Evolutionary conservation across 1,139 yeast species (phyloP).

Genomic region (Candida tetrigidarum): DNA sequence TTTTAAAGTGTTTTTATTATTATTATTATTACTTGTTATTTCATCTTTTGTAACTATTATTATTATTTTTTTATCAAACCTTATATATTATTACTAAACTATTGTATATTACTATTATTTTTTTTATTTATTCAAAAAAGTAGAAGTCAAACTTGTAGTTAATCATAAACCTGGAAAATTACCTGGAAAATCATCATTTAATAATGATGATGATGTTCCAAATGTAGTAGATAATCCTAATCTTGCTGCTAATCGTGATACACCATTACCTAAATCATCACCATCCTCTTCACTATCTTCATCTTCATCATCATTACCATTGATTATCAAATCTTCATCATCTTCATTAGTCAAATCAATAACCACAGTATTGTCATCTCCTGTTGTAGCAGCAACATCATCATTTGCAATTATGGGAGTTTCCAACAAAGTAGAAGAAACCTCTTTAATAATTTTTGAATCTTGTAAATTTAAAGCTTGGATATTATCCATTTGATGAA

Average conservation of each 20-base stretch:
- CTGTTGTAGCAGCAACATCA: no score
- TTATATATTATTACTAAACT: no score
- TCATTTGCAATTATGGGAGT: not conserved
- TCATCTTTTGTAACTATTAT: not conserved
- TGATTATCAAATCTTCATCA: conserved; percentile 1
- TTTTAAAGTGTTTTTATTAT: not conserved
- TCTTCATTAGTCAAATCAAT: conserved; percentile 2
- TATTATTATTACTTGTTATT: not conserved
- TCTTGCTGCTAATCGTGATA: not conserved
- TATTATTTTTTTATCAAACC: no score
- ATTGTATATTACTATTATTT: not conserved
- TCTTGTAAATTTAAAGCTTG: conserved; percentile 17
- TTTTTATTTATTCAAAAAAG: no score
- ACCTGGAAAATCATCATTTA: not conserved
- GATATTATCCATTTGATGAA: conserved; percentile 28
- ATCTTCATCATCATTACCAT: not conserved
- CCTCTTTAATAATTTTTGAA: conserved; percentile 7
- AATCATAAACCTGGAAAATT: conserved; percentile 3
- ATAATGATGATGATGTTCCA: no score
- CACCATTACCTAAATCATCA: not conserved
- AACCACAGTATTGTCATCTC: not conserved
- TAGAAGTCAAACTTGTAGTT: no score
- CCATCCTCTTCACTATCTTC: conserved; percentile 1
- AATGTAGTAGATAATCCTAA: no score
- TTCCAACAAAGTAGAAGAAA: conserved; percentile 1